Evolutionary conservation across 2,329 filamentous ascomycete species (phyloP).

Genomic region (Sclerotinia sclerotiorum): DNA sequence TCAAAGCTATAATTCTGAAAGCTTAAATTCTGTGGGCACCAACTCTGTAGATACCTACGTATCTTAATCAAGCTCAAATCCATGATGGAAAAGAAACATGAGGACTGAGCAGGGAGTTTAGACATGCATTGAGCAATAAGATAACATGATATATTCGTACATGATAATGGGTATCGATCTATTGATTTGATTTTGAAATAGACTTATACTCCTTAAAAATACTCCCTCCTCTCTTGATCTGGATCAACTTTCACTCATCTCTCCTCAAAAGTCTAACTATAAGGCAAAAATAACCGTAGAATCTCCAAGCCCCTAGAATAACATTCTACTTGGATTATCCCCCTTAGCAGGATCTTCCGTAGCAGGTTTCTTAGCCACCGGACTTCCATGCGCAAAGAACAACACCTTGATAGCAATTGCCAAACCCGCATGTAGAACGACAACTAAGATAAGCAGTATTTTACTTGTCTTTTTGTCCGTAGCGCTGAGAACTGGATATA

Average conservation of each 20-base stretch:
- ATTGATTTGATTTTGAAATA: conserved; percentile 3
- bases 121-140: not conserved
- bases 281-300: not conserved
- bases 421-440: conserved; percentile 83
- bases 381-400: conserved; percentile 85
- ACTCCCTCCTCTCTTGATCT: not conserved
- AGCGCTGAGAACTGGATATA: conserved; percentile 88
- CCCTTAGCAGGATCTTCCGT: conserved; percentile 24
- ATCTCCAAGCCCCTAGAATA: conserved; percentile 9
- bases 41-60: too few species aligned
- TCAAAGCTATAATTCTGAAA: not conserved
- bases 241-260: not conserved
- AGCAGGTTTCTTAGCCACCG: conserved; percentile 40
- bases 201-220: not conserved
- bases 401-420: conserved; percentile 93
- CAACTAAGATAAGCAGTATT: conserved; percentile 78
- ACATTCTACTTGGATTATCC: conserved; percentile 23
- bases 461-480: conserved; percentile 92
- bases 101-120: not conserved
- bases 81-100: not conserved
- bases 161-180: conserved; percentile 21
- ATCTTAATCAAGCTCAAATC: not conserved
- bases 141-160: conserved; percentile 3
- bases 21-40: not conserved
- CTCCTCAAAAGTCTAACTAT: not conserved